phyloP scores from a whole-genome alignment of 179 eudicot species.

The Spergularia azorica region DNA sequence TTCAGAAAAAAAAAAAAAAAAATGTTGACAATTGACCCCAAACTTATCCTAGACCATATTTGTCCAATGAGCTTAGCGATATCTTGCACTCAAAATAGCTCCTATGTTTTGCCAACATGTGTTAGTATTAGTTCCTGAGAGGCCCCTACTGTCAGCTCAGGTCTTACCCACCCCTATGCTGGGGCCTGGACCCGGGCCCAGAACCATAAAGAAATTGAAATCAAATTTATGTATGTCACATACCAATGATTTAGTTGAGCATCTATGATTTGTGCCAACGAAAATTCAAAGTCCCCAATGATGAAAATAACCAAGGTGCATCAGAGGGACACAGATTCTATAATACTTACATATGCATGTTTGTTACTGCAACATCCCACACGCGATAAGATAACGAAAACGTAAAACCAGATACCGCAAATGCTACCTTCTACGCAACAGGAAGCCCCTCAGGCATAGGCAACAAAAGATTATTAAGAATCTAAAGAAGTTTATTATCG shows the following conservation, averaged over 20 bases:
- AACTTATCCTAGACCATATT: neutral
- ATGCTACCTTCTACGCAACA: too few relatives aligned
- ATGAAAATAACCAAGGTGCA: neutral
- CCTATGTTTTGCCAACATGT: conserved; percentile 12
- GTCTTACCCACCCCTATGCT: neutral
- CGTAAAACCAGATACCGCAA: too few relatives aligned
- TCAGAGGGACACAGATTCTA: too few relatives aligned
- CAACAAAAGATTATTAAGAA: too few relatives aligned
- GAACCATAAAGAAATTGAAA: neutral
- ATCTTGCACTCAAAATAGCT: neutral
- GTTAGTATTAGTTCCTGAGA: neutral
- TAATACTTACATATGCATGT: too few relatives aligned
- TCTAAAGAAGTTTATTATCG: too few relatives aligned
- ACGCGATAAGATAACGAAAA: too few relatives aligned
- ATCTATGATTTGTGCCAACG: neutral
- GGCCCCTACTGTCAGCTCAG: neutral
- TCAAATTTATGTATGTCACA: too few relatives aligned
- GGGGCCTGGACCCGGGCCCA: neutral
- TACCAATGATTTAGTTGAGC: neutral
- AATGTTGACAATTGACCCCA: conserved; percentile 4
- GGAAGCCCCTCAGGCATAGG: too few relatives aligned
- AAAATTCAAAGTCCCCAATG: neutral
- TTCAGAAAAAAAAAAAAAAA: neutral
- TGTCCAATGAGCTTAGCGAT: neutral
- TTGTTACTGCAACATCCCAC: too few relatives aligned